Conservation (phyloP, 2,329 filamentous ascomycete genomes). For the Colletotrichum cuscutae region DNA sequence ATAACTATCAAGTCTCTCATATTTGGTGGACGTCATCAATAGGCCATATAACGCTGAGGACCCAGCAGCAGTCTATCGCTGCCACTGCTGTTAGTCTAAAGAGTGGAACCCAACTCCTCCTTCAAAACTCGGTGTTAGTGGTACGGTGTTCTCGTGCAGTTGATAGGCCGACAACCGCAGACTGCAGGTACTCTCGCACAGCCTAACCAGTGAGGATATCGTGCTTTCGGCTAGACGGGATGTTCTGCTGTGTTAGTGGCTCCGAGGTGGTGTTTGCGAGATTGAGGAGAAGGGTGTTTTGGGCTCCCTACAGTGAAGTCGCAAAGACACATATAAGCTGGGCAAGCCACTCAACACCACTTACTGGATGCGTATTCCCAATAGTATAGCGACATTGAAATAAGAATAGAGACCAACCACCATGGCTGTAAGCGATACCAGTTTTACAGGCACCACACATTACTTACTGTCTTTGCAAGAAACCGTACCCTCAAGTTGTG, state of each 20-base stretch:
- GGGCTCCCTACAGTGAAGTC: not conserved
- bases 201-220: constrained; percentile 5
- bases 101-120: constrained; percentile 1
- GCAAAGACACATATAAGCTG: not conserved
- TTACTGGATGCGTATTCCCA: not conserved
- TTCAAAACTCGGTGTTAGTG: constrained; percentile 7
- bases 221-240: constrained; percentile 26
- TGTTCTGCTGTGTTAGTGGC: constrained; percentile 9
- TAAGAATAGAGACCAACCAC: not conserved
- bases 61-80: not conserved
- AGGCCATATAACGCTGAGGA: too few relatives aligned
- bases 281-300: not conserved
- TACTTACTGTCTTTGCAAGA: constrained; percentile 13
- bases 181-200: not conserved
- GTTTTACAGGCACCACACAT: not conserved
- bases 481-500: constrained; percentile 75
- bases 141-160: constrained; percentile 25
- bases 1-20: too few relatives aligned
- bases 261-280: constrained; percentile 6
- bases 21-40: not conserved
- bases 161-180: constrained; percentile 28
- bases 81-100: not conserved
- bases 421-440: not conserved
- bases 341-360: not conserved
- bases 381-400: not conserved